A percentile compares a stretch with the other conserved stretches of the same genome.
These are phyloP conservation scores for Cryoendolithus antarcticus DNA, from an alignment of 2,329 filamentous ascomycete species.

Conservation along the genomic window DNA sequence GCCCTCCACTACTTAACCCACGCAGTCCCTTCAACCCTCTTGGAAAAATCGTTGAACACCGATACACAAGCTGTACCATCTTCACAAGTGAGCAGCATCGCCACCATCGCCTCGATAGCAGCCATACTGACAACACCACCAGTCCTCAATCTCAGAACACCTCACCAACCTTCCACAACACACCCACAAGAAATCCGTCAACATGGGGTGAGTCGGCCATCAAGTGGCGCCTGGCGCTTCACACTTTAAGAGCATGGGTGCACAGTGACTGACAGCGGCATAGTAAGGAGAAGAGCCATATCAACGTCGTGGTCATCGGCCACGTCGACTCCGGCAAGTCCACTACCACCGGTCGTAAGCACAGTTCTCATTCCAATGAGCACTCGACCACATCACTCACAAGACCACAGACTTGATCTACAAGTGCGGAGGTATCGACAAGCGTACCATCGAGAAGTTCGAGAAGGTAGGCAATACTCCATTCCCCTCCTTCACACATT, in stretches of 20 bases:
- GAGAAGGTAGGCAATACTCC: constrained; percentile 65
- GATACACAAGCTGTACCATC: too few species aligned
- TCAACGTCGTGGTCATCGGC: constrained; percentile 95
- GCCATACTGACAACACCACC: too few species aligned
- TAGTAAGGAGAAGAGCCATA: constrained; percentile 93
- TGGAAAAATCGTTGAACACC: constrained; percentile 1
- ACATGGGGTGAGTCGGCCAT: constrained; percentile 45
- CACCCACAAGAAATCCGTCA: constrained; percentile 29
- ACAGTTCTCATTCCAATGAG: constrained; percentile 17
- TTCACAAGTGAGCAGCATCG: not conserved
- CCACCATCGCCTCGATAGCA: not conserved
- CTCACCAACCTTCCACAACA: constrained; percentile 3
- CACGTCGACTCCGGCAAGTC: constrained; percentile 99
- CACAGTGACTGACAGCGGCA: constrained; percentile 23
- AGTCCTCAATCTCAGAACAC: constrained; percentile 1
- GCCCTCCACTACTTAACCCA: constrained; percentile 3
- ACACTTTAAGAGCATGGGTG: constrained; percentile 5
- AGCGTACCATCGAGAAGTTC: constrained; percentile 99
- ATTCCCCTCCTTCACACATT: constrained; percentile 5
- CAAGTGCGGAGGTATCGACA: constrained; percentile 99
- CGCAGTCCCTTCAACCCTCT: constrained; percentile 2
- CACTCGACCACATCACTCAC: constrained; percentile 27
- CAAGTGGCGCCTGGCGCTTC: constrained; percentile 8
- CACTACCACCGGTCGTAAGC: constrained; percentile 75
- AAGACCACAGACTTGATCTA: constrained; percentile 90